Percentiles rank a stretch among this genome's conserved stretches.
These are phyloP conservation scores for Penicillium crystallinum DNA, from an alignment of 495 filamentous ascomycete genomes.

Conservation along the genomic window DNA sequence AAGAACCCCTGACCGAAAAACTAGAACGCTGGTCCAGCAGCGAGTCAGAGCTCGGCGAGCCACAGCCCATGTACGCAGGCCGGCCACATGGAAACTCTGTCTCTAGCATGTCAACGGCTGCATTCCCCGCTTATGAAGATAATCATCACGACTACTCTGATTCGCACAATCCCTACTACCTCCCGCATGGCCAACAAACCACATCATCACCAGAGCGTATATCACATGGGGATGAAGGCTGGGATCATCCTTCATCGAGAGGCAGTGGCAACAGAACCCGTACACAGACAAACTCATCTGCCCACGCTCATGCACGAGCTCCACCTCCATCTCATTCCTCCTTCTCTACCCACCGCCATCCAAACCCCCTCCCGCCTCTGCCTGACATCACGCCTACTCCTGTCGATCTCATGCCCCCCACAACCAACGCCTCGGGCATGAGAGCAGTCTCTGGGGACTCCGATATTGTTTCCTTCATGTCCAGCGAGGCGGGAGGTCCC, in stretches of 20 bases:
- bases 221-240: background rate
- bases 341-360: constrained; percentile 25
- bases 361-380: constrained; percentile 27
- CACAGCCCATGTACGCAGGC: constrained; percentile 12
- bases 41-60: constrained; percentile 23
- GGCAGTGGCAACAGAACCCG: constrained; percentile 4
- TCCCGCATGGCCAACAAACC: constrained; percentile 11
- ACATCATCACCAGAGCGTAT: constrained; percentile 11
- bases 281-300: constrained; percentile 21
- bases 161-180: constrained; percentile 22
- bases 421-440: constrained; percentile 4
- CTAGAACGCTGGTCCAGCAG: constrained; percentile 27
- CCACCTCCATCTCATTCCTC: constrained; percentile 23
- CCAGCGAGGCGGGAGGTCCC: constrained; percentile 8
- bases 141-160: constrained; percentile 17
- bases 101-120: constrained; percentile 29
- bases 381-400: constrained; percentile 18
- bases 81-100: constrained; percentile 26
- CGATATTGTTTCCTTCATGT: constrained; percentile 19
- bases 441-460: constrained; percentile 17
- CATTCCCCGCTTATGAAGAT: constrained; percentile 34
- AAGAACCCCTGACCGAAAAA: constrained; percentile 31
- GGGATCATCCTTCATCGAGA: background rate
- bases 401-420: background rate
- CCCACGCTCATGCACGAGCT: constrained; percentile 10